Evolutionary conservation across 2,329 filamentous ascomycete species (phyloP).

Genomic region (Pseudogymnoascus sp.): DNA sequence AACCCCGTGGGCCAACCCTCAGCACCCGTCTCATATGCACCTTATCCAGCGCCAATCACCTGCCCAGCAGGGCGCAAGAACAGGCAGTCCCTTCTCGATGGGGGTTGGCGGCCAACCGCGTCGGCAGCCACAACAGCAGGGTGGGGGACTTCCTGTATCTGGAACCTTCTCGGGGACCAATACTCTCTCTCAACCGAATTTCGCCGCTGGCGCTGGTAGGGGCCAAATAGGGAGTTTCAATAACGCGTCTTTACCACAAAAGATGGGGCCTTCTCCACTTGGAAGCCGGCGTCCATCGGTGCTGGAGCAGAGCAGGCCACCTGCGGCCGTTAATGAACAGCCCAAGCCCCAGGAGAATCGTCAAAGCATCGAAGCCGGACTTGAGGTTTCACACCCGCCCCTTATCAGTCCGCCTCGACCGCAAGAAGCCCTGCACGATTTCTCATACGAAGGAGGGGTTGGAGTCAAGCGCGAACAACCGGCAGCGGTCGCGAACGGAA

Average conservation of each 20-base stretch:
- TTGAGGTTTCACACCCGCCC: neutral
- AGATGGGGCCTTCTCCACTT: conserved; percentile 25
- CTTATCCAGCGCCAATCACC: conserved; percentile 34
- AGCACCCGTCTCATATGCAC: conserved; percentile 58
- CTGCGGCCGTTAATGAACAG: conserved; percentile 16
- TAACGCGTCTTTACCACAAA: conserved; percentile 19
- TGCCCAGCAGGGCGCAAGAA: conserved; percentile 30
- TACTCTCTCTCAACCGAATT: neutral
- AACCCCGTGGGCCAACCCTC: conserved; percentile 87
- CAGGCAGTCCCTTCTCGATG: conserved; percentile 28
- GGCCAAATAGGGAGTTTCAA: neutral
- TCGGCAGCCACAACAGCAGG: conserved; percentile 32
- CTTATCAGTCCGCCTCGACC: neutral
- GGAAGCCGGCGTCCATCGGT: conserved; percentile 27
- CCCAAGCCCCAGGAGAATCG: conserved; percentile 5
- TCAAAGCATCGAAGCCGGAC: neutral
- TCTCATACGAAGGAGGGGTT: conserved; percentile 3
- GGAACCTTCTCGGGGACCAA: conserved; percentile 25
- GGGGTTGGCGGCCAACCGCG: conserved; percentile 26
- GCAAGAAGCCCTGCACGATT: neutral
- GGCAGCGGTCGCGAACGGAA: neutral
- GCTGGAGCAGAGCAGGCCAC: conserved; percentile 23
- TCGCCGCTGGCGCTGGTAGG: neutral
- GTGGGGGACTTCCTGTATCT: conserved; percentile 23
- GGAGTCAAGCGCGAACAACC: conserved; percentile 3